Base-by-base conservation (phyloP, 2,329 filamentous ascomycete genomes). In the Lasiodiplodia sp. region DNA sequence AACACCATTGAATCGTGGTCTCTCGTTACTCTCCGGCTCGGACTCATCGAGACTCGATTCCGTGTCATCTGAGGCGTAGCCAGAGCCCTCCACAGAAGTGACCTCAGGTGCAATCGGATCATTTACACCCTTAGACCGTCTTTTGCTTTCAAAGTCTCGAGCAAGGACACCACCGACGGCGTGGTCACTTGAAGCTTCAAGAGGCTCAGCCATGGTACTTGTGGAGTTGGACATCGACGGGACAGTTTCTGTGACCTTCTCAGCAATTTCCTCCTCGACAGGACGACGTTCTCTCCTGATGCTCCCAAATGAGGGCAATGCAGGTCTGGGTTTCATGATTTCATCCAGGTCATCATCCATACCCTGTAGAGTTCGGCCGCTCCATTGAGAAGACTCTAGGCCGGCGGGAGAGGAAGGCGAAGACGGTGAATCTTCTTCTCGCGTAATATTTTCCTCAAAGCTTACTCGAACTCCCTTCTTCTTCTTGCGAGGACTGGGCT, bases 261-360 rank as follows among this genome's bases (percentile, higher is more conserved):
- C 90, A 23, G 84, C 81, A 49, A 85, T 81, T 0, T 81, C 81
- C 16, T 80, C 73, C 62, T 88, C 85, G 68, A 78, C 69, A 68
- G 73, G 40, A 49, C 81, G 84, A 8, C 79, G 75, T 71, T 88
- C 89, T 77, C 87, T 88, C 34, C 90, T 85, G 25, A 94, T 84
- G 74, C 92, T 94, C 21, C 91, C 91, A 77, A 94, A 94, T 1
- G 86, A 90, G 1, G 92, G 92, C 47, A 94, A 80, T 1, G 88
- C 89, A 7, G 92, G 91, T 38, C 91, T 83, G n/a, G 92, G 92
- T 72, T 88, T 88, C 90, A 93, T 92, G 16, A 88, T 81, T 69
- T 86, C 84, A 66, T 87, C 85, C 67, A 90, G 86, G 52, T 91
- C 88, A 37, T 91, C 88, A n/a, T 90, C 74, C 4, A 87, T 86